A percentile compares a stretch with the other conserved stretches of the same genome.
Conservation (phyloP, 1,284 basidiomycete species). For the Malassezia furfur region DNA sequence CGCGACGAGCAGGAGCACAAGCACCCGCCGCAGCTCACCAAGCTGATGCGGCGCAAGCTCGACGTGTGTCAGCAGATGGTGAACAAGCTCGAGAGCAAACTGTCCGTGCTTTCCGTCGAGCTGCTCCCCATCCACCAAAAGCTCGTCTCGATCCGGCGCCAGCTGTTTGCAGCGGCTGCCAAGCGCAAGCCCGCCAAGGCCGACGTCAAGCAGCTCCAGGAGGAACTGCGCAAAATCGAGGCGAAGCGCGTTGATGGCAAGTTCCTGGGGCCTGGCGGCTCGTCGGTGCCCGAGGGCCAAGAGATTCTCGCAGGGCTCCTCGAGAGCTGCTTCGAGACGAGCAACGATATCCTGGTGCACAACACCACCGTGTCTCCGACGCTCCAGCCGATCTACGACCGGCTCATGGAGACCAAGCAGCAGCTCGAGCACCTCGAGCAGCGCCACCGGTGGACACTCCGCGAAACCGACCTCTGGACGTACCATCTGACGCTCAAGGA, state of each 20-base stretch:
- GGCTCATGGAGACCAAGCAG: conserved; percentile 71
- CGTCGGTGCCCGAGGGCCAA: conserved; percentile 76
- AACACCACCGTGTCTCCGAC: conserved; percentile 79
- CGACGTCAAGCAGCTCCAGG: conserved; percentile 79
- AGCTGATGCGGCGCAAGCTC: conserved; percentile 78
- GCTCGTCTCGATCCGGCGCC: conserved; percentile 75
- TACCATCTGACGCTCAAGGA: conserved; percentile 89
- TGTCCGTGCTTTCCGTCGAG: conserved; percentile 47
- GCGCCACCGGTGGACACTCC: conserved; percentile 91
- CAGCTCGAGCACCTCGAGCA: conserved; percentile 81
- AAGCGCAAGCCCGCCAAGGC: conserved; percentile 72
- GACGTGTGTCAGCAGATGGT: conserved; percentile 62
- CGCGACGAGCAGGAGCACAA: conserved; percentile 58
- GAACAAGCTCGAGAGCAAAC: conserved; percentile 35
- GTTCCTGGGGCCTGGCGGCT: conserved; percentile 82
- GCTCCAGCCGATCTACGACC: conserved; percentile 88
- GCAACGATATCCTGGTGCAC: conserved; percentile 87
- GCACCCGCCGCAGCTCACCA: conserved; percentile 77
- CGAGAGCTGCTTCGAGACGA: conserved; percentile 93
- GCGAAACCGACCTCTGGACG: conserved; percentile 72
- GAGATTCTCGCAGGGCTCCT: conserved; percentile 62
- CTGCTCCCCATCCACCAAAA: conserved; percentile 54
- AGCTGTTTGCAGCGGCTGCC: conserved; percentile 77
- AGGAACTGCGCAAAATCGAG: conserved; percentile 86
- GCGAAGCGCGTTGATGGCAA: conserved; percentile 84